Base-by-base conservation (phyloP, 192 early-diverging fungal genomes). In the Ambispora gerdemannii region DNA sequence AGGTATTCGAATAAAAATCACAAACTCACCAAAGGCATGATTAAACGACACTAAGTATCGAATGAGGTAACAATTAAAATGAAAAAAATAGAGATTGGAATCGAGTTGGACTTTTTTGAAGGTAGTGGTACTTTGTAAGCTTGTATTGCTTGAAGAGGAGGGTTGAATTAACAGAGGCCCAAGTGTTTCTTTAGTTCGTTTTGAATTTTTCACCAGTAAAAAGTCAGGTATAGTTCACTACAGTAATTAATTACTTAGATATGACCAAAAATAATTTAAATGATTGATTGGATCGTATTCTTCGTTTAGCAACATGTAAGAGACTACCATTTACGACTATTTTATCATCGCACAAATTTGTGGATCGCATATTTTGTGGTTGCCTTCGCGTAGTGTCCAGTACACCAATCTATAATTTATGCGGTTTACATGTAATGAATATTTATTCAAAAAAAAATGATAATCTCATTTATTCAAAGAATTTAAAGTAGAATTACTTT, bases 11-110 rank as follows among this genome's bases (percentile, higher is more conserved):
- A n/a, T n/a, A n/a, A 50, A 10, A 50, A 24, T 52, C 13, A 32
- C 4, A 43, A 19, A 28, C 68, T 67, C 73, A 77, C 76, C 73
- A 77, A 74, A 52, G 76, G 76, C 76, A 77, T 77, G 4, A 53
- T 53, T 53, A 43, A 49, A 6, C 24, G 3, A 32, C 38, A 28
- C 24, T 43, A 64, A 2, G 11, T 6, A 4, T 43, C n/a, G n/a
- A n/a, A 43, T 65, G 17, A 24, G 24, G 31, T 13, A 50, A 50
- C 25, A 27, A n/a, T 50, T 22, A 33, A 49, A 49, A 30, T 28
- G 1, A 50, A 50, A 50, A 66, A 50, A 49, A 20, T 33, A 69
- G 67, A 24, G 67, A 69, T 69, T 69, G 67, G 35, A 65, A 58
- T 17, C 36, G 52, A 69, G 67, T 69, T 69, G 67, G 67, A 58